Evolutionary conservation across 148 eudicot species (phyloP), one percentile per base, ranked within the genome.

Genomic region (Camellia lanceoleosa): DNA sequence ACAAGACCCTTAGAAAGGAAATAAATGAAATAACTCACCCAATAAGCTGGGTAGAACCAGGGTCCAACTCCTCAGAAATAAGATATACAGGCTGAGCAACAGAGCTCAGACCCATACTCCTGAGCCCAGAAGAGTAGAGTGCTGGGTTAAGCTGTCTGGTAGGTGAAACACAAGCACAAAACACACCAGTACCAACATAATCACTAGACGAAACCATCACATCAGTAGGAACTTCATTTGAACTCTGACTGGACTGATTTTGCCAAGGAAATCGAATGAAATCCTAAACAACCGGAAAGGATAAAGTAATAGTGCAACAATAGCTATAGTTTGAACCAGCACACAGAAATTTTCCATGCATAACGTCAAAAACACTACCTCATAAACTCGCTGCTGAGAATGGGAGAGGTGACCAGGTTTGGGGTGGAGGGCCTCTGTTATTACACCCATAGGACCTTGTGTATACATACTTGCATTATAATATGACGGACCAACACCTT

Each of bases 311-410:
- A 13, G 38, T 55, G 19, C n/a, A 54, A 71, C 15, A 73, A 55
- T 12, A 30, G 4, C 38, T 20, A 20, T 61, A 46, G 43, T 12
- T 49, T 14, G 3, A 54, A 73, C 6, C 62, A 54, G 46, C 18
- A 3, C 49, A 60, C 3, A 51, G 23, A 60, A 54, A 12, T 59
- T 67, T 8, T 71, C 19, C 23, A 18, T 46, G 30, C 1, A n/a
- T n/a, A 55, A 55, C 20, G 3, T 55, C 44, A 73, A 3, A 46
- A 55, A 55, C 54, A 72, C 9, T 47, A 93, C 97, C 97, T 91
- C 95, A 88, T 93, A 93, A 80, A 93, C 97, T 73, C 95, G 89
- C 82, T 93, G 97, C 86, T 91, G 97, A 46, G 97, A 88, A 59
- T 85, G 89, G 43, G 97, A 93, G 55, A 93, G 79, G 47, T 91